Base-by-base conservation (phyloP, 148 eudicot species). In the Amaranthus hypochondriacus region DNA sequence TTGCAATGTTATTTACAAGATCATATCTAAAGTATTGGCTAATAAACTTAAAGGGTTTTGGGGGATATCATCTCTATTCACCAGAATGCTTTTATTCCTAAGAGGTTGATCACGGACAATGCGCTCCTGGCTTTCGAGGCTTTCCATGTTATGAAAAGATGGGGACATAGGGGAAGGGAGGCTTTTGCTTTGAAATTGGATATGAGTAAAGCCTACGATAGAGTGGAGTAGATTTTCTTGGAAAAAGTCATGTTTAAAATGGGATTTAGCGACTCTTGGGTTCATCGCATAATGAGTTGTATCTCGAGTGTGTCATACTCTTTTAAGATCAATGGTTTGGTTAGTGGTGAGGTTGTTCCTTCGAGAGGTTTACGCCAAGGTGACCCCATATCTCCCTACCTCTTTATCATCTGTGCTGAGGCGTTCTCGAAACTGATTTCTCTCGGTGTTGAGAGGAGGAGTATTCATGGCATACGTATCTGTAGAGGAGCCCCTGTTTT, bases 141-240 rank as follows among this genome's bases (percentile, higher is more conserved):
- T 56, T 70, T 70, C 10, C 73, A 70, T 44, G 28, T 62, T 1
- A 70, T 56, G 62, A 70, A 70, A 14, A 43, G 61, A 4, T 3
- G 73, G 4, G 39, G 50, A 2, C 28, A 70, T 3, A 51, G 50
- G 0, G 44, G 18, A 44, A 5, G 7, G 3, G 73, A 51, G 2
- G 44, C 50, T 11, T 6, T 70, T 3, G 73, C 73, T 3, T 6
- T 70, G 8, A 28, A 28, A 28, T 28, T 28, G 39, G 39, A 28
- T 28, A 28, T 28, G 39, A 28, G 39, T 28, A 28, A 70, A 70
- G 62, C 73, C 2, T 56, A 56, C n/a, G 52, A 70, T 5, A 13
- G 52, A 11, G 73, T 70, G 11, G 63, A 70, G 39, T 70, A 62
- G 63, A 6, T 9, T 3, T 70, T 70, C 12, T 6, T 70, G 18